Evolutionary conservation across 1,139 yeast genomes (phyloP).

Genomic region (Saccharomyces hybrid): DNA sequence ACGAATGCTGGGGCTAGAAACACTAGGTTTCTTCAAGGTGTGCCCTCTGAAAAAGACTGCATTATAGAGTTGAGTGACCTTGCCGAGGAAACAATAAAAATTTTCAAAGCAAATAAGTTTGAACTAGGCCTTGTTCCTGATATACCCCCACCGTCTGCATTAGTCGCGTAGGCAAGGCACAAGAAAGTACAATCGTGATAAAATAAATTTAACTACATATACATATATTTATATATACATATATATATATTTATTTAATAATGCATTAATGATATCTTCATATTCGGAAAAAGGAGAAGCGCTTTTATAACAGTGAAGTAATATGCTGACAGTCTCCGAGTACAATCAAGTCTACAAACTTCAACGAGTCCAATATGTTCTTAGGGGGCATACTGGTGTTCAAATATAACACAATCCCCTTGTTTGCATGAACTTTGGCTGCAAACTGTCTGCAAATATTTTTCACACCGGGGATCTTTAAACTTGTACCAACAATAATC

Average conservation of each 20-base stretch:
- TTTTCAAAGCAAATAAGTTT: constrained; percentile 48
- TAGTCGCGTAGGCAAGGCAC: constrained; percentile 10
- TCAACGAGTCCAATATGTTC: constrained; percentile 43
- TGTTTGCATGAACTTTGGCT: constrained; percentile 52
- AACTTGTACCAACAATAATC: constrained; percentile 77
- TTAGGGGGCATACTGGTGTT: constrained; percentile 48
- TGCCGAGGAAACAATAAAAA: constrained; percentile 38
- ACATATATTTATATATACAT: not conserved
- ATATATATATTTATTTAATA: not conserved
- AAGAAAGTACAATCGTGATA: not conserved
- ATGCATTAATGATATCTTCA: not conserved
- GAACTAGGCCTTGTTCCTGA: constrained; percentile 70
- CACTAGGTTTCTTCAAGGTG: constrained; percentile 32
- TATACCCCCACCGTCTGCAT: constrained; percentile 55
- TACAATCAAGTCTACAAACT: constrained; percentile 46
- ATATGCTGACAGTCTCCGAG: constrained; percentile 53
- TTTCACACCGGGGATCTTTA: constrained; percentile 81
- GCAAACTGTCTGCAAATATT: constrained; percentile 66
- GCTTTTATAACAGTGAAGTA: constrained; percentile 11
- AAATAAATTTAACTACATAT: no score
- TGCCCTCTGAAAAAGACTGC: constrained; percentile 30
- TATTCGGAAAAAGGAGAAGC: not conserved
- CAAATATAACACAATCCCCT: constrained; percentile 52
- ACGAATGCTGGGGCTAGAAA: not conserved
- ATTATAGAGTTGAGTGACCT: constrained; percentile 34